phyloP scores from a whole-genome alignment of 2,329 filamentous ascomycete species.

The Fusarium luffae region DNA sequence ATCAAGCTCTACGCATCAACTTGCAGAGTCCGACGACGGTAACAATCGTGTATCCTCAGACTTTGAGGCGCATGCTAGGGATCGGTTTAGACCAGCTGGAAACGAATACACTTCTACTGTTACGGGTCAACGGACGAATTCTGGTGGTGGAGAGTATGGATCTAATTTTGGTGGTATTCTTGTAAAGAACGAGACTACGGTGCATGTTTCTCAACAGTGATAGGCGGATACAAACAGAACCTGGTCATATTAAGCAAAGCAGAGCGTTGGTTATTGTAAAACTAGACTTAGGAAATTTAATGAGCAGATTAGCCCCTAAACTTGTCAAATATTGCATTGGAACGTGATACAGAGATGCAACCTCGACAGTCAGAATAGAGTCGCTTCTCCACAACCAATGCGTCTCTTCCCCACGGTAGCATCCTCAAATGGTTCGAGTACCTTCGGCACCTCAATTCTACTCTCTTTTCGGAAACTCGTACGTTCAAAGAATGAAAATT shows the following conservation, averaged over 20 bases:
- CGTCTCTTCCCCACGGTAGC: neutral
- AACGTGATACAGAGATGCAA: neutral
- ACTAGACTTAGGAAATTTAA: neutral
- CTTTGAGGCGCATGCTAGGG: constrained; percentile 40
- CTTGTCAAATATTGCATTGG: neutral
- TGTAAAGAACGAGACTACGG: constrained; percentile 42
- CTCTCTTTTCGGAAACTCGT: neutral
- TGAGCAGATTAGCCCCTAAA: neutral
- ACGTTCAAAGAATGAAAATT: neutral
- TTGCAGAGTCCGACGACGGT: constrained; percentile 27
- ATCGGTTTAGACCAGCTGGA: constrained; percentile 21
- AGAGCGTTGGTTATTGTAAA: neutral
- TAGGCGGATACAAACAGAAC: neutral
- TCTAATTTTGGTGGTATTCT: constrained; percentile 33
- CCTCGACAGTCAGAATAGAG: neutral
- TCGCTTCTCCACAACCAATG: no score
- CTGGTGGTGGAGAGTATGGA: neutral
- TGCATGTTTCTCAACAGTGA: constrained; percentile 18
- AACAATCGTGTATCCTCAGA: constrained; percentile 25
- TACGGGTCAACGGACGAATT: constrained; percentile 16
- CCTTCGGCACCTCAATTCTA: neutral
- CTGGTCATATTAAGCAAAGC: neutral
- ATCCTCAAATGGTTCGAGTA: neutral
- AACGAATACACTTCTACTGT: constrained; percentile 30
- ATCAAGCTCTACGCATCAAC: constrained; percentile 35